phyloP scores from a whole-genome alignment of 768 basidiomycete species.

The Mycena floridula region DNA sequence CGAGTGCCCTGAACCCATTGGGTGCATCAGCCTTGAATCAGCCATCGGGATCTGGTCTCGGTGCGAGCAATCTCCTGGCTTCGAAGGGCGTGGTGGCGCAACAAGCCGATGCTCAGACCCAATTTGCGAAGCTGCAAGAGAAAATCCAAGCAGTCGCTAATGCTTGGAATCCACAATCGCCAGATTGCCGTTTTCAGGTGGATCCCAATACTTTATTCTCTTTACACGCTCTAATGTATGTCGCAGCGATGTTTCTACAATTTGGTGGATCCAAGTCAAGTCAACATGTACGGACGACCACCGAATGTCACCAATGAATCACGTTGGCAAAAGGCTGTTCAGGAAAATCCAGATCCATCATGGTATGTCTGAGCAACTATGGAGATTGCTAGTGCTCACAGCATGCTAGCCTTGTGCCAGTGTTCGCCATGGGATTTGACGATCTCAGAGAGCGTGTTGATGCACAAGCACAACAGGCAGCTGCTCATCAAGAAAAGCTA shows the following conservation, averaged over 20 bases:
- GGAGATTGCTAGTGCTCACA: neutral
- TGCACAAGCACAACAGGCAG: slow-evolving; percentile 62
- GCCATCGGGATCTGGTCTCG: slow-evolving; percentile 23
- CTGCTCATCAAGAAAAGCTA: slow-evolving; percentile 61
- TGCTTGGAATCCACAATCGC: slow-evolving; percentile 67
- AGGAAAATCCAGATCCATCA: slow-evolving; percentile 77
- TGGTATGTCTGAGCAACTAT: slow-evolving; percentile 40
- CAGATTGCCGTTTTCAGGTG: slow-evolving; percentile 79
- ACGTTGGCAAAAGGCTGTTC: slow-evolving; percentile 71
- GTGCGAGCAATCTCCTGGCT: slow-evolving; percentile 26
- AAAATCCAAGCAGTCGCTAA: slow-evolving; percentile 58
- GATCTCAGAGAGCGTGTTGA: slow-evolving; percentile 75
- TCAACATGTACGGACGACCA: slow-evolving; percentile 65
- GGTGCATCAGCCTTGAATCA: slow-evolving; percentile 19
- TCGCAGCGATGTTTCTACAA: slow-evolving; percentile 80
- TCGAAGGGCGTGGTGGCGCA: slow-evolving; percentile 35
- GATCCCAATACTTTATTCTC: slow-evolving; percentile 11
- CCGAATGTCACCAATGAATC: slow-evolving; percentile 64
- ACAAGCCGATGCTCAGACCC: slow-evolving; percentile 55
- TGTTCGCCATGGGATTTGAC: slow-evolving; percentile 76
- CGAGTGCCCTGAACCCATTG: slow-evolving; percentile 18
- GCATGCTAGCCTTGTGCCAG: slow-evolving; percentile 61
- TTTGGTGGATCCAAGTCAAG: slow-evolving; percentile 64
- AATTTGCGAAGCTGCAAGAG: slow-evolving; percentile 47
- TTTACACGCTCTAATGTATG: neutral